A percentile compares a stretch with the other conserved stretches of the same genome.
Conservation (phyloP, 78 protist genomes). For the Chrysochromulina tobinii region DNA sequence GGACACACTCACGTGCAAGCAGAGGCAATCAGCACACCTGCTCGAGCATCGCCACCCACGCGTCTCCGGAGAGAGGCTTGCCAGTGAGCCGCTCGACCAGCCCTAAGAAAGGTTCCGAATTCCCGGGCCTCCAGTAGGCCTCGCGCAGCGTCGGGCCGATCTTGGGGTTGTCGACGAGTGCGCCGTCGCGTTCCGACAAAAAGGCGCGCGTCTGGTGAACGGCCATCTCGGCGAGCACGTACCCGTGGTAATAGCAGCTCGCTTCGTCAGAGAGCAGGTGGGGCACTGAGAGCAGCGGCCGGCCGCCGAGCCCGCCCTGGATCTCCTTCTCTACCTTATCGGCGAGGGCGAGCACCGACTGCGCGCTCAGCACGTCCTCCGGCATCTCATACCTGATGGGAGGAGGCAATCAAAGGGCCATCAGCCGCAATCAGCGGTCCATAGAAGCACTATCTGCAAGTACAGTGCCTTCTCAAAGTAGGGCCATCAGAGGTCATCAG, state of each 20-base stretch:
- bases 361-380: slow-evolving; percentile 36
- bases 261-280: slow-evolving; percentile 48
- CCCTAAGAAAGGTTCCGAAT: slow-evolving; percentile 34
- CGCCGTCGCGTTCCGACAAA: slow-evolving; percentile 19
- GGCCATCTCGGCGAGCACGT: slow-evolving; percentile 58
- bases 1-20: no score
- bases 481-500: slow-evolving; percentile 6
- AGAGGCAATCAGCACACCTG: not conserved
- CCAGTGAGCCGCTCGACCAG: slow-evolving; percentile 46
- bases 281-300: slow-evolving; percentile 49
- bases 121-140: slow-evolving; percentile 48
- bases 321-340: slow-evolving; percentile 40
- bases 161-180: slow-evolving; percentile 36
- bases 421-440: no score
- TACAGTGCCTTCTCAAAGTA: slow-evolving; percentile 60
- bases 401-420: no score
- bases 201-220: slow-evolving; percentile 41
- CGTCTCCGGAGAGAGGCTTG: slow-evolving; percentile 40
- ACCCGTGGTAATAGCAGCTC: slow-evolving; percentile 61
- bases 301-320: slow-evolving; percentile 9
- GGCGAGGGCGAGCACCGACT: slow-evolving; percentile 15
- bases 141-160: slow-evolving; percentile 19
- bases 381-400: not conserved
- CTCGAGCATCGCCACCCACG: slow-evolving; percentile 1
- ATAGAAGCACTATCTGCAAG: not conserved